These are phyloP conservation scores for Laetiporus sulphureus DNA, from an alignment of 1,284 basidiomycete species.

Conservation along the genomic window DNA sequence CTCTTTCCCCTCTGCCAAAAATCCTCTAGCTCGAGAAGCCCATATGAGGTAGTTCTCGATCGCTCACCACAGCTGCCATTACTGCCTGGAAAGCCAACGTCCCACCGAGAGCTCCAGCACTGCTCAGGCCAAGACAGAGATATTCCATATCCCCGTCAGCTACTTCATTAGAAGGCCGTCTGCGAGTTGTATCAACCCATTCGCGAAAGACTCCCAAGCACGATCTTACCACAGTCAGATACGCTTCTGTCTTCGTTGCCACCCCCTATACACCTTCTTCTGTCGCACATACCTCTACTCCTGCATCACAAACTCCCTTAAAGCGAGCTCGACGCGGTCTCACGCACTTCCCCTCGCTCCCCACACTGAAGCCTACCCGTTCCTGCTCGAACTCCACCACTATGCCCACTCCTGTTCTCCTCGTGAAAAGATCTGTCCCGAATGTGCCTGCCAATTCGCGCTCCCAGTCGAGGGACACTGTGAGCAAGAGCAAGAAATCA, in stretches of 20 bases:
- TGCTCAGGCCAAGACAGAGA: conserved; percentile 25
- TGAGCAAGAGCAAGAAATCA: conserved; percentile 35
- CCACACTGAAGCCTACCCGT: conserved; percentile 21
- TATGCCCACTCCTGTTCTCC: conserved; percentile 12
- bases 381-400: conserved; percentile 18
- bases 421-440: neutral
- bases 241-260: conserved; percentile 57
- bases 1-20: conserved; percentile 23
- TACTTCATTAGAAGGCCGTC: conserved; percentile 33
- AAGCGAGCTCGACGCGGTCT: conserved; percentile 16
- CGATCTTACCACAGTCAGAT: conserved; percentile 53
- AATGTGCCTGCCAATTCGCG: conserved; percentile 11
- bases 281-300: conserved; percentile 5
- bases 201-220: conserved; percentile 36
- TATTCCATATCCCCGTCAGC: conserved; percentile 25
- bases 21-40: conserved; percentile 29
- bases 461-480: conserved; percentile 13
- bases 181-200: conserved; percentile 23
- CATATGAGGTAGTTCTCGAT: conserved; percentile 21
- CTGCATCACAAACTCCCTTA: conserved; percentile 9
- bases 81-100: conserved; percentile 53
- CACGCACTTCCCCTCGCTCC: conserved; percentile 24
- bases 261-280: conserved; percentile 36
- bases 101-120: conserved; percentile 60
- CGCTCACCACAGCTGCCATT: conserved; percentile 32